phyloP scores from a whole-genome alignment of 2,329 filamentous ascomycete genomes.

The Macroventuria anomochaeta region DNA sequence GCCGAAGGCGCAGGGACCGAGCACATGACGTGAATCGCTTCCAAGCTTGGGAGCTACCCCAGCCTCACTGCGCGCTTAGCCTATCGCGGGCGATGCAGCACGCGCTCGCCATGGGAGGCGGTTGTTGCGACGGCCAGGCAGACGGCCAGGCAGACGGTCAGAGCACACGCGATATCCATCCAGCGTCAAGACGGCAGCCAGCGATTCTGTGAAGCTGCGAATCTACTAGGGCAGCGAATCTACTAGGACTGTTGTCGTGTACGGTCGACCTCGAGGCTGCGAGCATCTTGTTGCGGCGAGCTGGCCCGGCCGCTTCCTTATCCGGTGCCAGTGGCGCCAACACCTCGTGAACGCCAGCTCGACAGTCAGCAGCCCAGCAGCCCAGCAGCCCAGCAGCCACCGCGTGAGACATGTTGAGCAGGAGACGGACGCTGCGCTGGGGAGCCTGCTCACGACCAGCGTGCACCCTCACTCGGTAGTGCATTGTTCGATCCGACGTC shows the following conservation, averaged over 20 bases:
- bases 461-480: constrained; percentile 11
- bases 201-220: too few relatives aligned
- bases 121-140: not conserved
- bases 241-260: too few relatives aligned
- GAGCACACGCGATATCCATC: too few relatives aligned
- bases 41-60: constrained; percentile 4
- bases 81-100: constrained; percentile 8
- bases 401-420: constrained; percentile 27
- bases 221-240: too few relatives aligned
- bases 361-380: constrained; percentile 20
- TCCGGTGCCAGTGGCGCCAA: constrained; percentile 10
- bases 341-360: constrained; percentile 30
- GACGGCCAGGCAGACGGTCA: too few relatives aligned
- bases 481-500: constrained; percentile 12
- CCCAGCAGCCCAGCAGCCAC: constrained; percentile 17
- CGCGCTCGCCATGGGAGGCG: constrained; percentile 6
- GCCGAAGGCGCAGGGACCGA: constrained; percentile 17
- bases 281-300: not conserved
- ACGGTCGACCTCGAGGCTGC: not conserved
- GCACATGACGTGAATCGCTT: constrained; percentile 5
- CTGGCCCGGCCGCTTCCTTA: constrained; percentile 21
- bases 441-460: constrained; percentile 8
- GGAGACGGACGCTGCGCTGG: constrained; percentile 4
- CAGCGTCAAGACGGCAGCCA: too few relatives aligned
- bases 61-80: not conserved